Percentiles rank a stretch among this genome's conserved stretches.
Conservation (phyloP, 805 yeast species). For the Spathaspora boniae region DNA sequence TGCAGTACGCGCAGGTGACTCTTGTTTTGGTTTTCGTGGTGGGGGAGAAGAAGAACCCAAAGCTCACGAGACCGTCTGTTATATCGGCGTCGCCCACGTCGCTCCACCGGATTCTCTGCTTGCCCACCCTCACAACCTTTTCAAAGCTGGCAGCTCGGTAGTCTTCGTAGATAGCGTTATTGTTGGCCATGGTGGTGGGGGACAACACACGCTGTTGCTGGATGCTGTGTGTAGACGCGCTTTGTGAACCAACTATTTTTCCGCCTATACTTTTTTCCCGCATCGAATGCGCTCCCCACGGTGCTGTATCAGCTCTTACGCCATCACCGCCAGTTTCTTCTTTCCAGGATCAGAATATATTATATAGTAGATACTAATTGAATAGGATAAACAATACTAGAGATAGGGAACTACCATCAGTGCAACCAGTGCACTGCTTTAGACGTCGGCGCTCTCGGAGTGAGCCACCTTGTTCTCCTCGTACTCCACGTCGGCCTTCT, state of each 20-base stretch:
- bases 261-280: too few species aligned
- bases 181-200: neutral
- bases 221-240: neutral
- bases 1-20: conserved; percentile 58
- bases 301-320: too few species aligned
- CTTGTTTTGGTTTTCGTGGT: conserved; percentile 43
- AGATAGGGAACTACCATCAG: too few species aligned
- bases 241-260: too few species aligned
- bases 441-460: too few species aligned
- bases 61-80: conserved; percentile 40
- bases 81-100: conserved; percentile 7
- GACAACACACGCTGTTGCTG: neutral
- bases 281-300: too few species aligned
- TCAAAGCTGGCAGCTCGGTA: conserved; percentile 21
- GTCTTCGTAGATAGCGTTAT: conserved; percentile 19
- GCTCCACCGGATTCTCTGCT: conserved; percentile 8
- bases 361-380: too few species aligned
- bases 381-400: too few species aligned
- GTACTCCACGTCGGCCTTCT: conserved; percentile 6
- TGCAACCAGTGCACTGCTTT: too few species aligned
- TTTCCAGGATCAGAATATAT: too few species aligned
- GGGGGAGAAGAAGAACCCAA: conserved; percentile 63
- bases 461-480: conserved; percentile 5
- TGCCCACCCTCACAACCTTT: conserved; percentile 14
- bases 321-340: too few species aligned